phyloP scores from a whole-genome alignment of 306 rosid species.

The Nissolia schottii region DNA sequence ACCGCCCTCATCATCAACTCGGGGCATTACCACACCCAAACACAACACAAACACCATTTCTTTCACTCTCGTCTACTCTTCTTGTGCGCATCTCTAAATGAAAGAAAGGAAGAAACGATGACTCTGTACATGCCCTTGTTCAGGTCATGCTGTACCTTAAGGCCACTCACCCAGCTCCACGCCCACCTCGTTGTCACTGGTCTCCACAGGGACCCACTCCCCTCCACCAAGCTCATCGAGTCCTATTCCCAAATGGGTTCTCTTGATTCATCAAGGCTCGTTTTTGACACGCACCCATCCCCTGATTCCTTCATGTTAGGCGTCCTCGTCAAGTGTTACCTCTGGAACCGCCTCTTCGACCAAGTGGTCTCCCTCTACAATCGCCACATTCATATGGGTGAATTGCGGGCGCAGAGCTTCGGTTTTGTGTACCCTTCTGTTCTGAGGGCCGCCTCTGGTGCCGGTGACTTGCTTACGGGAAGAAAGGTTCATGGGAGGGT shows the following conservation, averaged over 20 bases:
- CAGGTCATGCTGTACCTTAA: conserved; percentile 47
- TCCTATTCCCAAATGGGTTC: conserved; percentile 70
- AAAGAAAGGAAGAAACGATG: conserved; percentile 23
- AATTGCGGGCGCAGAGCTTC: conserved; percentile 19
- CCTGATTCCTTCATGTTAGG: conserved; percentile 95
- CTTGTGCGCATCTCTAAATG: no score
- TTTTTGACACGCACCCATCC: conserved; percentile 48
- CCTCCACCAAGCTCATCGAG: conserved; percentile 81
- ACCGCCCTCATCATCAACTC: background rate
- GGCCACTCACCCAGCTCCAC: conserved; percentile 70
- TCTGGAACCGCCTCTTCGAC: conserved; percentile 45
- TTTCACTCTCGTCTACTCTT: no score
- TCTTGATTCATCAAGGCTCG: conserved; percentile 55
- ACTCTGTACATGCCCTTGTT: conserved; percentile 78
- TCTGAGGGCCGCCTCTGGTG: conserved; percentile 60
- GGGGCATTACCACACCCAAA: background rate
- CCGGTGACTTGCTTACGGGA: conserved; percentile 46
- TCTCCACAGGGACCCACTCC: conserved; percentile 62
- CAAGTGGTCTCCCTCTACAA: conserved; percentile 53
- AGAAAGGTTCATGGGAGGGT: conserved; percentile 66
- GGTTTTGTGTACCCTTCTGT: conserved; percentile 66
- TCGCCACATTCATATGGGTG: conserved; percentile 31
- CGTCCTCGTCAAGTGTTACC: conserved; percentile 61
- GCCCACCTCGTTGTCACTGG: conserved; percentile 61
- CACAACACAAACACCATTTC: background rate